Percentiles rank a stretch among this genome's conserved stretches.
Conservation (phyloP, 2,329 filamentous ascomycete genomes). For the Penicillium sp. region DNA sequence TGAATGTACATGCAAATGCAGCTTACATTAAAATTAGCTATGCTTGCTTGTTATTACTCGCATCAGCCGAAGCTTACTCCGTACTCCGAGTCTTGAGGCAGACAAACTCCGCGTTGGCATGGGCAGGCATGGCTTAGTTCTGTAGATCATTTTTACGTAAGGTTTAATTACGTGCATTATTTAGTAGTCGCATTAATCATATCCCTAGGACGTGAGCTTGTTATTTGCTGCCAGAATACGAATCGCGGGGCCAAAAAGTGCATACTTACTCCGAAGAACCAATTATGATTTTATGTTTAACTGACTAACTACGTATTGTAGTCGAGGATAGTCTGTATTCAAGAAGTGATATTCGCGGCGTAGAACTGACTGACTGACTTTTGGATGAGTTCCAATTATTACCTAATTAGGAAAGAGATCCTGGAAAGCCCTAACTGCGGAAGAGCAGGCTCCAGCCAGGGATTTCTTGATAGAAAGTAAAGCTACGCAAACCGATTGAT, state of each 20-base stretch:
- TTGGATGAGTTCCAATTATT: not conserved
- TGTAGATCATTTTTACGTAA: too few relatives aligned
- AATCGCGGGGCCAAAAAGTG: not conserved
- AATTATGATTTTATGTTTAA: not conserved
- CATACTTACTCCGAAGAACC: not conserved
- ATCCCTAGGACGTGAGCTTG: too few relatives aligned
- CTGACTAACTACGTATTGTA: not conserved
- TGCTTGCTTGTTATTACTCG: too few relatives aligned
- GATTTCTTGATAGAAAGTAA: too few relatives aligned
- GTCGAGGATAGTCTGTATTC: too few relatives aligned
- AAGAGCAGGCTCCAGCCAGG: not conserved
- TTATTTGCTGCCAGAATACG: not conserved
- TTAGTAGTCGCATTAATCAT: too few relatives aligned
- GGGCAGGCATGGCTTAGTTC: too few relatives aligned
- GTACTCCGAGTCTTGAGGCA: not conserved
- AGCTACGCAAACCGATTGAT: too few relatives aligned
- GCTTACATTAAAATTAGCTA: too few relatives aligned
- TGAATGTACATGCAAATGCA: too few relatives aligned
- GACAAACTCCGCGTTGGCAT: not conserved
- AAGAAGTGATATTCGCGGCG: too few relatives aligned
- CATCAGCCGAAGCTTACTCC: not conserved
- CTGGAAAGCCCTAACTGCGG: not conserved
- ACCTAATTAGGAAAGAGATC: not conserved
- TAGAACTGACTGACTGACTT: not conserved
- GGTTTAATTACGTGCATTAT: too few relatives aligned